Base-by-base conservation (phyloP, 768 basidiomycete species). In the Tylopilus rubrobrunneus region DNA sequence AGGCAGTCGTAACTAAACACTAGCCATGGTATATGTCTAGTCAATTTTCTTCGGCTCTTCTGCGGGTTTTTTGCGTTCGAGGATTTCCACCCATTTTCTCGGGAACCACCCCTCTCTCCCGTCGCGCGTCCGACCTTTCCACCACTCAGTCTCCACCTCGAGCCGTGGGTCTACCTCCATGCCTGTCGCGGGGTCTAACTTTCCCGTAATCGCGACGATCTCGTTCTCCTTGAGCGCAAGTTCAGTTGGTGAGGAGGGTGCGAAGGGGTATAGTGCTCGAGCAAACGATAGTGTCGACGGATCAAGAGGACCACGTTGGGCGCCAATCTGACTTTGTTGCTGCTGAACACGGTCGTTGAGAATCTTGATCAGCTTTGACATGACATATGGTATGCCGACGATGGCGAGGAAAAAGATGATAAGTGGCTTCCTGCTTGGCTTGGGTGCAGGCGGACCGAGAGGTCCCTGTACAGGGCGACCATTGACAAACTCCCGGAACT, bases 81-180 rank as follows among this genome's bases (percentile, higher is more conserved):
- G 69, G 4, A 88, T 75, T 68, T 92, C 82, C 4, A 95, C 92
- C 81, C 88, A 95, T 59, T 88, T 92, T 53, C 76, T 80, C 2
- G 95, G 95, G 79, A 98, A 97, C 92, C 93, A 98, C 0, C 95
- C 95, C 60, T 90, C 85, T 60, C 87, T 78, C 0, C 95, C 95
- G 59, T 97, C 94, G 53, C 95, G 77, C 56, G 90, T 94, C 44
- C 95, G 79, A 1, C 95, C 95, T 68, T 84, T 86, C 94, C 93
- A 98, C 95, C 95, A 98, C 53, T 93, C 94, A 5, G 77, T 82
- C 52, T 76, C 73, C 25, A 74, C 67, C 50, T 84, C 77, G 19
- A 85, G 73, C 23, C 86, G 72, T 3, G 85, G 83, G 58, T 89
- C 84, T 5, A 87, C 84, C 53, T 86, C 86, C 53, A 68, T 71